Conservation (phyloP, 805 yeast genomes). For the Candida ipomoeae region DNA sequence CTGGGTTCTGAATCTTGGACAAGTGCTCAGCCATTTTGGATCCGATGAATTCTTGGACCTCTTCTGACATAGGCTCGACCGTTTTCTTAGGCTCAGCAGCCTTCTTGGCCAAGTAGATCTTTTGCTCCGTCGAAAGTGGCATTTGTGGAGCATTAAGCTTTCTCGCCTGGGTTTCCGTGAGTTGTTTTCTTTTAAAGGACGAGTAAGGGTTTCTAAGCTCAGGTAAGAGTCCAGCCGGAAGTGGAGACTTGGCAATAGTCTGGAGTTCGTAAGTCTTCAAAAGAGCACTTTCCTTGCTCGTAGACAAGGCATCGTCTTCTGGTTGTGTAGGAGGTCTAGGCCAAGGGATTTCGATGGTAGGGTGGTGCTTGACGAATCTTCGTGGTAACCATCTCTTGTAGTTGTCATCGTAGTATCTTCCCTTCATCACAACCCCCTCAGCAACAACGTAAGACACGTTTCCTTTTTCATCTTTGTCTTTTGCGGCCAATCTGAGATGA, state of each 20-base stretch:
- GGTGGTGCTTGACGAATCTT: constrained; percentile 69
- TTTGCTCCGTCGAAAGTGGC: constrained; percentile 67
- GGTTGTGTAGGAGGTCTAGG: constrained; percentile 59
- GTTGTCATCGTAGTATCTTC: constrained; percentile 68
- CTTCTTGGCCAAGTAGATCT: constrained; percentile 57
- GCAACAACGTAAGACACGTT: constrained; percentile 69
- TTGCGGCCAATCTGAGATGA: constrained; percentile 73
- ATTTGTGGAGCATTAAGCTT: constrained; percentile 65
- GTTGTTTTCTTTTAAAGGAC: constrained; percentile 50
- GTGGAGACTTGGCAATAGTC: constrained; percentile 59
- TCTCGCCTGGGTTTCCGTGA: constrained; percentile 60
- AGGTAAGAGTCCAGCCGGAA: constrained; percentile 61
- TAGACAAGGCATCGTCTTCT: constrained; percentile 57
- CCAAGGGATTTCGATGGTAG: constrained; percentile 79
- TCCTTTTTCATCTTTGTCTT: constrained; percentile 65
- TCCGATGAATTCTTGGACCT: constrained; percentile 54
- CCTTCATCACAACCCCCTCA: constrained; percentile 63
- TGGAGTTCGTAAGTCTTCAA: constrained; percentile 74
- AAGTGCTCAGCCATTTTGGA: constrained; percentile 41
- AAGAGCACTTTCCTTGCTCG: constrained; percentile 52
- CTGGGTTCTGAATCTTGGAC: constrained; percentile 31
- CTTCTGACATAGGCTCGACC: constrained; percentile 42
- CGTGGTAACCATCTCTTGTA: constrained; percentile 71
- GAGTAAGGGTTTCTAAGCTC: constrained; percentile 77
- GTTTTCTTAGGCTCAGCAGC: constrained; percentile 32